phyloP scores from a whole-genome alignment of 2,329 filamentous ascomycete species.

The Cladosporium sp. region DNA sequence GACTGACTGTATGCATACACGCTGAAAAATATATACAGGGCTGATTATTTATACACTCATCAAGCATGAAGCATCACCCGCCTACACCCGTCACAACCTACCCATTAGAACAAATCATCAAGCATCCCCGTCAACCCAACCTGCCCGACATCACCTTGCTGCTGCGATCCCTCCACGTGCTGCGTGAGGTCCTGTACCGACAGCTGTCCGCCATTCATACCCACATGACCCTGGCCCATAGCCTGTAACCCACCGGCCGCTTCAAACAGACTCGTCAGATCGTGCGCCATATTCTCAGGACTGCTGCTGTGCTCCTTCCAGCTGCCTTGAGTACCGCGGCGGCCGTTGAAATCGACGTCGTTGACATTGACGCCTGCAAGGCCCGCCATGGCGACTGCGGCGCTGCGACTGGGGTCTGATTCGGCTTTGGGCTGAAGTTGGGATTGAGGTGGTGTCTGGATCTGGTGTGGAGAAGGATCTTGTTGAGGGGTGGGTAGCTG shows the following conservation, averaged over 20 bases:
- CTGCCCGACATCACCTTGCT: neutral
- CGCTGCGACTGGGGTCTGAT: conserved; percentile 56
- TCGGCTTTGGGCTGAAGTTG: conserved; percentile 29
- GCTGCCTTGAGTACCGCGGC: conserved; percentile 13
- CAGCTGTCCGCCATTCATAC: neutral
- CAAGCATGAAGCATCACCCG: neutral
- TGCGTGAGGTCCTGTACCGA: neutral
- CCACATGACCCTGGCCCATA: conserved; percentile 4
- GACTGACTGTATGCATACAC: too few relatives aligned
- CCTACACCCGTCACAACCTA: neutral
- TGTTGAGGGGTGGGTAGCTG: neutral
- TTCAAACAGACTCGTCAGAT: conserved; percentile 61
- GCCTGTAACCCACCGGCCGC: conserved; percentile 52
- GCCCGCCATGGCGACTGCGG: conserved; percentile 63
- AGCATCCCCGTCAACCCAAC: conserved; percentile 7
- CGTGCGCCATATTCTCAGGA: conserved; percentile 59
- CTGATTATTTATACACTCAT: neutral
- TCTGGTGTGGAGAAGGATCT: neutral
- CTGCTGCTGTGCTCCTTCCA: conserved; percentile 44
- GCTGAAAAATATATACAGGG: too few relatives aligned
- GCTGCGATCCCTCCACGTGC: neutral
- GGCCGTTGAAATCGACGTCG: conserved; percentile 38
- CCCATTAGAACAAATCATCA: conserved; percentile 4
- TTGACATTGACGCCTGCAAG: conserved; percentile 60
- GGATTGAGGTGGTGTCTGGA: neutral